These are phyloP conservation scores for Domatiomyces globalis DNA, from an alignment of 2,329 filamentous ascomycete species.

Conservation along the genomic window DNA sequence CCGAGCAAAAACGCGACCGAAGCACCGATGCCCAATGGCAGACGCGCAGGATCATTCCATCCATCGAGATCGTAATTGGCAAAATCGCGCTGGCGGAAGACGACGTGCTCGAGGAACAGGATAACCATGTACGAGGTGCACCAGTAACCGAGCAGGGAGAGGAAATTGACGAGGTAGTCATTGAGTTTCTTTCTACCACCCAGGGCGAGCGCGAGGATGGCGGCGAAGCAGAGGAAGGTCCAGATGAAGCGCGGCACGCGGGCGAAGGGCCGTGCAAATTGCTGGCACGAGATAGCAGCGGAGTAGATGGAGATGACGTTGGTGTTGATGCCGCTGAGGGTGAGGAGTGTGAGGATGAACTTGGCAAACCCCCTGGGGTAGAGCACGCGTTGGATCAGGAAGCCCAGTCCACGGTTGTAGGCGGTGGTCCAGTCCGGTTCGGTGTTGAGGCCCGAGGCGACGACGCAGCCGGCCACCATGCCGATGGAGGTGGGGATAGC, in stretches of 20 bases:
- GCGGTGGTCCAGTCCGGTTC: constrained; percentile 27
- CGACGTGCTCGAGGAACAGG: constrained; percentile 35
- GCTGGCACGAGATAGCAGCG: constrained; percentile 24
- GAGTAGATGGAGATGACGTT: constrained; percentile 34
- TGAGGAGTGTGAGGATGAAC: constrained; percentile 26
- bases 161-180: constrained; percentile 34
- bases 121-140: constrained; percentile 37
- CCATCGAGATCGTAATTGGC: constrained; percentile 36
- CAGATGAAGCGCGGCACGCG: constrained; percentile 36
- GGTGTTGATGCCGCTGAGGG: constrained; percentile 33
- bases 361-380: constrained; percentile 36
- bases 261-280: constrained; percentile 30
- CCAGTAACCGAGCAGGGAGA: constrained; percentile 38
- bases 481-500: constrained; percentile 36
- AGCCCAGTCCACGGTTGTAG: constrained; percentile 31
- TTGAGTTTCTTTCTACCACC: constrained; percentile 31
- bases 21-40: constrained; percentile 34
- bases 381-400: constrained; percentile 33
- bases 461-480: constrained; percentile 34
- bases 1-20: constrained; percentile 33
- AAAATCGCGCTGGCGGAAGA: constrained; percentile 32
- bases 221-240: constrained; percentile 33
- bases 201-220: constrained; percentile 33
- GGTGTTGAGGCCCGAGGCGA: constrained; percentile 30
- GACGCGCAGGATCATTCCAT: constrained; percentile 32